Base-by-base conservation (phyloP, 2,329 filamentous ascomycete species). In the Exophiala bonariae region DNA sequence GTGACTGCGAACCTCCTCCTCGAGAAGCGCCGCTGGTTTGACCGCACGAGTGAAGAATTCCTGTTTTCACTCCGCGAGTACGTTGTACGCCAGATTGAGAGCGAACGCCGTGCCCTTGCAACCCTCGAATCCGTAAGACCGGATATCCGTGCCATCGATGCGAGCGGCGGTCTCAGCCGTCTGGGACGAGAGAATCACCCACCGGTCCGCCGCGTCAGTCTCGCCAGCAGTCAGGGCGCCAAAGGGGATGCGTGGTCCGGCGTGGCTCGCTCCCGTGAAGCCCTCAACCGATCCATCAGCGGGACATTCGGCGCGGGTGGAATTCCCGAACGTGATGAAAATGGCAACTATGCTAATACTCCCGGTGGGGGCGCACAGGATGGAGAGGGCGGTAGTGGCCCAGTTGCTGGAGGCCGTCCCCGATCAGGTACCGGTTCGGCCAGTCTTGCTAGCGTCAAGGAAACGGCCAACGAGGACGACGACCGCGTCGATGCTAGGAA, bases 171-270 rank as follows among this genome's bases (percentile, higher is more conserved):
- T 9, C 80, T 99, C 36, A 93, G 87, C 61, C 82, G 93, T 33
- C 78, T 99, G 26, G 93, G 93, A 33, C 83, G 93, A 49, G 93
- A 99, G 70, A 76, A 87, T 13, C 89, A 96, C 65, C 92, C 93
- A 2, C 72, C 83, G 4, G 71, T 73, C 22, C 82, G 93, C 44
- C 83, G 92, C 52, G 71, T 85, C 19, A 92, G 83, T 67, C 71
- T 96, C 57, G 87, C 88, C 13, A 87, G 88, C 37, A 93, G 87
- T 61, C 93, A 99, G 70, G 93, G 93, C 0, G 92, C 93, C 40
- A 95, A 95, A 72, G 93, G 93, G n/a, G 93, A 99, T 67, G 86
- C 93, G 13, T 99, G 93, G 93, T 96, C 89, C 61, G 93, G 93
- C 48, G 90, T 96, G 20, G 89, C 91, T 28, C 81, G 93, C 52